Evolutionary conservation across 305 asterid species (phyloP).

Genomic region (Coffea humblotiana): DNA sequence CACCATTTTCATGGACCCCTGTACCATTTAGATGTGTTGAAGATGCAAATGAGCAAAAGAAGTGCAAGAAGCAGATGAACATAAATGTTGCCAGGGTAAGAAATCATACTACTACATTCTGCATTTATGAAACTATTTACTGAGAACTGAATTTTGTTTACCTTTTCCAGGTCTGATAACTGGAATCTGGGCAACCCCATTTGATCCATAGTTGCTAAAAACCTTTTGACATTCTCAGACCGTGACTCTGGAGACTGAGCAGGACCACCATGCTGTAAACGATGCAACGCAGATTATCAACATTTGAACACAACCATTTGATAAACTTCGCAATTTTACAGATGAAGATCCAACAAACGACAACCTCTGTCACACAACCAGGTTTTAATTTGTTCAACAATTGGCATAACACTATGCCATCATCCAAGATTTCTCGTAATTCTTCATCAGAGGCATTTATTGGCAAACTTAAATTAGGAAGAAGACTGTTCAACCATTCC

Average conservation of each 20-base stretch:
- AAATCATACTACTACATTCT: not conserved
- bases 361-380: conserved; percentile 73
- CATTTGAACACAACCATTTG: not conserved
- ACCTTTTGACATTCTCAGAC: conserved; percentile 49
- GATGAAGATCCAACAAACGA: conserved; percentile 4
- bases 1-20: conserved; percentile 84
- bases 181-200: conserved; percentile 72
- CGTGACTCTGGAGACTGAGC: conserved; percentile 34
- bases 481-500: conserved; percentile 71
- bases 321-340: not conserved
- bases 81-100: not conserved
- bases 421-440: conserved; percentile 54
- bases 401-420: conserved; percentile 70
- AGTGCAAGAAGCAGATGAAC: not conserved
- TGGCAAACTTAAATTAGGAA: conserved; percentile 59
- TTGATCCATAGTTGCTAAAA: conserved; percentile 67
- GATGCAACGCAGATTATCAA: not conserved
- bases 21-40: conserved; percentile 17
- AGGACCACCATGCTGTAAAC: conserved; percentile 38
- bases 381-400: conserved; percentile 72
- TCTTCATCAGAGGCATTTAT: conserved; percentile 78
- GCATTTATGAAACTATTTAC: not conserved
- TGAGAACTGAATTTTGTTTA: conserved; percentile 16
- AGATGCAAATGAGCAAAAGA: not conserved
- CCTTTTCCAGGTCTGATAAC: conserved; percentile 73